Percentiles rank a stretch among this genome's conserved stretches.
phyloP scores from a whole-genome alignment of 805 yeast genomes.

The Metschnikowia hibisci region DNA sequence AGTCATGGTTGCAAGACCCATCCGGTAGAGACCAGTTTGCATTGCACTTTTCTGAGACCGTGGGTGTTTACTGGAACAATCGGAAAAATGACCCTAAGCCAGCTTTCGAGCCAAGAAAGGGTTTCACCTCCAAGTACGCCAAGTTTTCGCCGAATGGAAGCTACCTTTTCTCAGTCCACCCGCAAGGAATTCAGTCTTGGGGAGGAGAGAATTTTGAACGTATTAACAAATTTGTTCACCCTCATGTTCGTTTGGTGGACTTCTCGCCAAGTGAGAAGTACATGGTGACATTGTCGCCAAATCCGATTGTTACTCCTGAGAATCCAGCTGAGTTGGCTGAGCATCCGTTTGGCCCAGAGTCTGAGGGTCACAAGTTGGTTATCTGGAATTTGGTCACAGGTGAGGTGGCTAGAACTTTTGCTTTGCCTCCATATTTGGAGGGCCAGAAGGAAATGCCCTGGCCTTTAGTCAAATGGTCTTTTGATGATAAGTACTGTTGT shows the following conservation, averaged over 20 bases:
- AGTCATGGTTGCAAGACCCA: constrained; percentile 87
- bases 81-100: constrained; percentile 69
- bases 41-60: constrained; percentile 72
- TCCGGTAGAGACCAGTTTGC: constrained; percentile 87
- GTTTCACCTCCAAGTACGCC: constrained; percentile 85
- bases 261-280: constrained; percentile 90
- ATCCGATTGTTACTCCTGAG: constrained; percentile 68
- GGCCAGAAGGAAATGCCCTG: constrained; percentile 73
- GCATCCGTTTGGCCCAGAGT: constrained; percentile 81
- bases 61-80: constrained; percentile 85
- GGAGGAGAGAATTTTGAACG: constrained; percentile 81
- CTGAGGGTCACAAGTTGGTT: constrained; percentile 89
- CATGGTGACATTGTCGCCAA: constrained; percentile 84
- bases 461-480: constrained; percentile 97
- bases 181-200: constrained; percentile 94
- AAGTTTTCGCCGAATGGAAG: constrained; percentile 94
- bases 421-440: constrained; percentile 72
- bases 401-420: constrained; percentile 83
- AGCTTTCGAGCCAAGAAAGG: constrained; percentile 71
- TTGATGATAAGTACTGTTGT: constrained; percentile 89
- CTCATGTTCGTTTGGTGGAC: constrained; percentile 83
- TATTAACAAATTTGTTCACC: constrained; percentile 77
- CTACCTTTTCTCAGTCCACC: constrained; percentile 80
- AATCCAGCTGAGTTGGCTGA: constrained; percentile 58
- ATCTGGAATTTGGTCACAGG: constrained; percentile 89